Base-by-base conservation (phyloP, 306 rosid species). In the Arachis stenosperma region DNA sequence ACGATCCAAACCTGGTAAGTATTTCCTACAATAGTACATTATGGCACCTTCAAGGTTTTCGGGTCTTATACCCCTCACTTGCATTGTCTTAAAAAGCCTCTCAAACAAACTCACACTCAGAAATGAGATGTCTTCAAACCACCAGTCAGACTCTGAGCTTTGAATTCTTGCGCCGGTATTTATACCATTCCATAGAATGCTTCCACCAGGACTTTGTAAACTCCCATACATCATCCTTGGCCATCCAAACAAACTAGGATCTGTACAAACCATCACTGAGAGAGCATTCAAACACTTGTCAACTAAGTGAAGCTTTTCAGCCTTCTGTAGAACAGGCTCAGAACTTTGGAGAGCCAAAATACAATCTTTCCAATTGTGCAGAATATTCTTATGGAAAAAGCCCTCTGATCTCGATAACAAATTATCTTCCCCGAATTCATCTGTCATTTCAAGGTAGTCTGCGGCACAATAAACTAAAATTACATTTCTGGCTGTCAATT, bases 221-320 rank as follows among this genome's bases (percentile, higher is more conserved):
- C 97, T 91, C 71, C 98, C 98, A 74, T 91, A 93, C 98, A 93
- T 91, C 97, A 82, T 93, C 97, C 91, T 93, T 22, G 98, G 98
- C 98, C 98, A 91, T 70, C 98, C 98, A 67, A 93, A 93, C 84
- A 93, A 85, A 74, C 98, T 88, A 70, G 96, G 97, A 72, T 93
- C 98, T 0, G 97, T 93, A 76, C 96, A 93, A 74, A 81, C 97
- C 97, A 93, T 93, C 89, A 89, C 81, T 6, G 97, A 88, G 13
- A 93, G 77, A 65, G 98, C 88, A 64, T 82, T 84, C 78, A 91
- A 79, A 78, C 98, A 91, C 81, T 86, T 89, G 27, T 76, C 82
- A 37, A 91, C 75, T 61, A 93, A 83, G 61, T 84, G 88, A 71
- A 90, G 86, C 56, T 86, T 91, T 78, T 89, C 97, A 5, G 90